These are phyloP conservation scores for Lotmaria passim DNA, from an alignment of 208 protist species.

Conservation along the genomic window DNA sequence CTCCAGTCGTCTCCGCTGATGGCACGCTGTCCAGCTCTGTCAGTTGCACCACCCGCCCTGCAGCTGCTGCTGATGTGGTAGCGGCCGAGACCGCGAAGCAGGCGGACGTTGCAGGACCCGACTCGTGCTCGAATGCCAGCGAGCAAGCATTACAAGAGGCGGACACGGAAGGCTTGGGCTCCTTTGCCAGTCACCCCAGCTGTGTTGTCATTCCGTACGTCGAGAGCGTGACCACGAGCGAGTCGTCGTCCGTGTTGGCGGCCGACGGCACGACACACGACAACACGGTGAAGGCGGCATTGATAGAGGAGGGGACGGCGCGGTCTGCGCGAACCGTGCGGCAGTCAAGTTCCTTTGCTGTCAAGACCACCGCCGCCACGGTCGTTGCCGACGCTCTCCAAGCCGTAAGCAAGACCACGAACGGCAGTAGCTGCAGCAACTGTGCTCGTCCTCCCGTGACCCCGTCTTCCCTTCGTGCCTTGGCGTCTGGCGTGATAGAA, in stretches of 20 bases:
- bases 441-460: not conserved
- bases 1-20: not conserved
- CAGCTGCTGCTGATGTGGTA: not conserved
- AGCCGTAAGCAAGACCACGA: not conserved
- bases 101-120: not conserved
- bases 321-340: not conserved
- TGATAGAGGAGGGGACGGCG: not conserved
- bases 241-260: not conserved
- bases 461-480: not conserved
- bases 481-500: not conserved
- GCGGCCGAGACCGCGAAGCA: not conserved
- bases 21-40: conserved; percentile 1
- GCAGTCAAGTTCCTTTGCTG: not conserved
- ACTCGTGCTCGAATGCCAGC: not conserved
- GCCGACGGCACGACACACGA: not conserved
- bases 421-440: not conserved
- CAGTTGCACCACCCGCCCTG: not conserved
- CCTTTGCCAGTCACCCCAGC: conserved; percentile 8
- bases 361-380: too few relatives aligned
- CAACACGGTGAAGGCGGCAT: not conserved
- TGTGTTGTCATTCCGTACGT: conserved; percentile 23
- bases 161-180: conserved; percentile 19
- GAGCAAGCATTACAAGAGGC: conserved; percentile 8
- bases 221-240: conserved; percentile 7
- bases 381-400: not conserved